phyloP scores from a whole-genome alignment of 129 eudicot species.

The Solidago caesia region DNA sequence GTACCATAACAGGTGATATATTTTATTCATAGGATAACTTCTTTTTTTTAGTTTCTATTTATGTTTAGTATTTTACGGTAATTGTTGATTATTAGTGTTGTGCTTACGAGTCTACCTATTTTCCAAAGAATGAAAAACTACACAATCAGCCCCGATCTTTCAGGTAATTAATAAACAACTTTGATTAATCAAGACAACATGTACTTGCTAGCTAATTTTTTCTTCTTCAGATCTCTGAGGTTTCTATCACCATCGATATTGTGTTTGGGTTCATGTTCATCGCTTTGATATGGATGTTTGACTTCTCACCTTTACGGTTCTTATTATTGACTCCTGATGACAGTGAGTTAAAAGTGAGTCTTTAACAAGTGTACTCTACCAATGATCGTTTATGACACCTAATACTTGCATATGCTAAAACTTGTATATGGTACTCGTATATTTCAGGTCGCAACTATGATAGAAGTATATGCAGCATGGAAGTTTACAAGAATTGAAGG shows the following conservation, averaged over 20 bases:
- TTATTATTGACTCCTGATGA: slow-evolving; percentile 69
- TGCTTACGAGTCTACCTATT: slow-evolving; percentile 61
- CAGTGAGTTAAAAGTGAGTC: slow-evolving; percentile 33
- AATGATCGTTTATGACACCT: neutral
- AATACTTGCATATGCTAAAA: slow-evolving; percentile 29
- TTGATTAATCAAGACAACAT: neutral
- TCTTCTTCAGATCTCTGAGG: slow-evolving; percentile 55
- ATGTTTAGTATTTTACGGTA: too few relatives aligned
- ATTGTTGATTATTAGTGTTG: slow-evolving; percentile 54
- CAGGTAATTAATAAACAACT: neutral
- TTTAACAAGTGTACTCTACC: neutral
- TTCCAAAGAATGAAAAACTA: slow-evolving; percentile 74
- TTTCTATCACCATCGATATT: slow-evolving; percentile 68
- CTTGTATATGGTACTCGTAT: slow-evolving; percentile 25
- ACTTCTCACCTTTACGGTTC: slow-evolving; percentile 76
- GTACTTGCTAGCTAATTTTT: slow-evolving; percentile 3
- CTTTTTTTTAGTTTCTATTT: too few relatives aligned
- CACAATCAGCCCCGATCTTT: slow-evolving; percentile 37
- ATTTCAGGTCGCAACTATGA: slow-evolving; percentile 74
- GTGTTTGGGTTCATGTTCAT: slow-evolving; percentile 74
- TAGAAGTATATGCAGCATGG: slow-evolving; percentile 90
- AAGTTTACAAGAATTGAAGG: slow-evolving; percentile 76
- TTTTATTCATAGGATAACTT: too few relatives aligned
- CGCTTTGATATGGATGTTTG: slow-evolving; percentile 78
- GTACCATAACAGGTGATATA: too few relatives aligned